Percentiles rank a stretch among this genome's conserved stretches.
These are phyloP conservation scores for Chiua virens DNA, from an alignment of 768 basidiomycete species.

Conservation along the genomic window DNA sequence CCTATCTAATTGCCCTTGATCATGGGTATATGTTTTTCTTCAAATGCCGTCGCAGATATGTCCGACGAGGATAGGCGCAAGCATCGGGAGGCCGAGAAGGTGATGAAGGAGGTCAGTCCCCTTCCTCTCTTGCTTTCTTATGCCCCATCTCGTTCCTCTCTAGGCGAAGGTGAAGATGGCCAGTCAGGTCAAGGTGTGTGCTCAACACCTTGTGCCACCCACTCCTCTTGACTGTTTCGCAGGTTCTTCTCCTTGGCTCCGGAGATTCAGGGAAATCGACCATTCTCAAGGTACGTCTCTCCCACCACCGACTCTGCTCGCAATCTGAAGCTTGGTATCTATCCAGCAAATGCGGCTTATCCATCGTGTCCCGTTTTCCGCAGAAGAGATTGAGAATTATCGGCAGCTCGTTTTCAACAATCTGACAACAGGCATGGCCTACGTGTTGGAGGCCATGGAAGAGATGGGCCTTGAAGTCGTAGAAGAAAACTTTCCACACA, in stretches of 20 bases:
- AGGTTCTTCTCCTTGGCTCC: conserved; percentile 89
- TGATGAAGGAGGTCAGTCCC: conserved; percentile 66
- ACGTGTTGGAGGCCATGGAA: conserved; percentile 84
- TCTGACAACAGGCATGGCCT: conserved; percentile 80
- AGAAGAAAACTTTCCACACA: conserved; percentile 55
- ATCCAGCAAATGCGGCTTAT: conserved; percentile 94
- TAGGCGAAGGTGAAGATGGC: conserved; percentile 76
- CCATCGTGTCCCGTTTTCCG: conserved; percentile 80
- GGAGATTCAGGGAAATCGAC: conserved; percentile 95
- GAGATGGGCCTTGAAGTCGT: conserved; percentile 79
- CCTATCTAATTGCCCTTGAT: not conserved
- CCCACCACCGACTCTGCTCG: not conserved
- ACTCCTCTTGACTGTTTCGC: not conserved
- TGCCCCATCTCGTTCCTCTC: not conserved
- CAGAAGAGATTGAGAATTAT: conserved; percentile 82
- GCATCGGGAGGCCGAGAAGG: conserved; percentile 73
- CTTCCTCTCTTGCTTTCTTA: not conserved
- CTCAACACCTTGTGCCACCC: not conserved
- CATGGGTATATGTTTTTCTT: conserved; percentile 84
- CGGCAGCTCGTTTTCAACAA: conserved; percentile 94
- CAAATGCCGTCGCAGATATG: conserved; percentile 52
- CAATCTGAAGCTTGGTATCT: conserved; percentile 1
- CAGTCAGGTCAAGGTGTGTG: conserved; percentile 69
- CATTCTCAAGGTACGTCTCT: conserved; percentile 68
- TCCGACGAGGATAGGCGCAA: conserved; percentile 66